These are phyloP conservation scores for Colletotrichum eremochloae DNA, from an alignment of 2,329 filamentous ascomycete species.

Conservation along the genomic window DNA sequence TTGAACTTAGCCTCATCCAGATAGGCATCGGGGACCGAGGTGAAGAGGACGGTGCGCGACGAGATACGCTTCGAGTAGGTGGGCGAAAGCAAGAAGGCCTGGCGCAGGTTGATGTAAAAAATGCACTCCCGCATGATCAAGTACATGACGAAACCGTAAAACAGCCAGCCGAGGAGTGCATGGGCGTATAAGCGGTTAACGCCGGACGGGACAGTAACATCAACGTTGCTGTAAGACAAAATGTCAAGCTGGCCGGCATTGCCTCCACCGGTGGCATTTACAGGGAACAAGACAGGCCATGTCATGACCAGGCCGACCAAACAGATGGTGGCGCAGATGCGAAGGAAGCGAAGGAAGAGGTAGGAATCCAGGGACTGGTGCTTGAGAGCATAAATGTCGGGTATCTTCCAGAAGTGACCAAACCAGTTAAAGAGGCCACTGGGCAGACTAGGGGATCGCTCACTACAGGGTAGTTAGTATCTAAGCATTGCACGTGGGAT, in stretches of 20 bases:
- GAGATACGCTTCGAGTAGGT: slow-evolving; percentile 88
- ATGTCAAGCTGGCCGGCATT: slow-evolving; percentile 77
- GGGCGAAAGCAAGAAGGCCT: slow-evolving; percentile 90
- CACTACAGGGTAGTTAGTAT: slow-evolving; percentile 49
- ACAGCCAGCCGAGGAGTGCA: slow-evolving; percentile 83
- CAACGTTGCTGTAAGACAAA: slow-evolving; percentile 83
- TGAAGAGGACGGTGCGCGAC: slow-evolving; percentile 90
- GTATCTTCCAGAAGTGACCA: slow-evolving; percentile 71
- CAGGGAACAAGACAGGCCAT: slow-evolving; percentile 87
- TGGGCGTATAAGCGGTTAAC: slow-evolving; percentile 84
- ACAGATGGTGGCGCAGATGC: slow-evolving; percentile 80
- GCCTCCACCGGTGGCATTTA: slow-evolving; percentile 86
- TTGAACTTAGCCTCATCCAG: slow-evolving; percentile 82
- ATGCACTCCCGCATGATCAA: slow-evolving; percentile 89
- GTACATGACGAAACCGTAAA: slow-evolving; percentile 89
- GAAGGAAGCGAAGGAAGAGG: slow-evolving; percentile 86
- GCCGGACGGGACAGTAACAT: slow-evolving; percentile 60
- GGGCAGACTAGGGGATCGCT: slow-evolving; percentile 70
- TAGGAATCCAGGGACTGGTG: slow-evolving; percentile 91
- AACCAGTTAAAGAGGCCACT: slow-evolving; percentile 74
- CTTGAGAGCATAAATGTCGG: slow-evolving; percentile 82
- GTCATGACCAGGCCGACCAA: slow-evolving; percentile 87
- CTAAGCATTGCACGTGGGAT: no score
- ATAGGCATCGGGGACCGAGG: slow-evolving; percentile 84
- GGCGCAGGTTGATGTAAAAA: slow-evolving; percentile 92